These are phyloP conservation scores for Botrytis galanthina DNA, from an alignment of 2,329 filamentous ascomycete species.

Conservation along the genomic window DNA sequence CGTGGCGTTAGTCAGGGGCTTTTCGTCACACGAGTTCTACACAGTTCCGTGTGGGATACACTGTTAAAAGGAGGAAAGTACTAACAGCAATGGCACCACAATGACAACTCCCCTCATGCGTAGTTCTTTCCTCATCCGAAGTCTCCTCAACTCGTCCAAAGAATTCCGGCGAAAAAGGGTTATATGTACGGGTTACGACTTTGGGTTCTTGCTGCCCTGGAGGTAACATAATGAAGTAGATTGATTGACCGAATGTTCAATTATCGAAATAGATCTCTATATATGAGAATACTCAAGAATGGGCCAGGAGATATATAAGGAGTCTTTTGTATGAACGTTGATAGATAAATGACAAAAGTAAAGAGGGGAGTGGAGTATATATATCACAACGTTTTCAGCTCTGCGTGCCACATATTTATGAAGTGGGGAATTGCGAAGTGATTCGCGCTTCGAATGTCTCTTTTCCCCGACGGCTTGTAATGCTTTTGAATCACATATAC, in stretches of 20 bases:
- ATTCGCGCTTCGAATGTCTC: background rate
- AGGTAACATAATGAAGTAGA: background rate
- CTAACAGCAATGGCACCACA: slow-evolving; percentile 45
- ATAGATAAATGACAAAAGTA: background rate
- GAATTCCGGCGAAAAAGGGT: slow-evolving; percentile 14
- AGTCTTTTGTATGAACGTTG: background rate
- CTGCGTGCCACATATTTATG: background rate
- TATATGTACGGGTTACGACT: background rate
- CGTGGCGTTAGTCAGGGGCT: slow-evolving; percentile 26
- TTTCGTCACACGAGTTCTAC: background rate
- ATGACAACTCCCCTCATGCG: slow-evolving; percentile 56
- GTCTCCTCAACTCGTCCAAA: slow-evolving; percentile 23
- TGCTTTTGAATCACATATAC: background rate
- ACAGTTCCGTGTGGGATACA: background rate
- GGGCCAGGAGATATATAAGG: background rate
- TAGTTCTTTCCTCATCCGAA: slow-evolving; percentile 28
- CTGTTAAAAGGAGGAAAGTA: background rate
- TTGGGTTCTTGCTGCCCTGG: background rate
- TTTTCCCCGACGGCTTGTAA: background rate
- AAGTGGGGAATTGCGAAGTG: background rate
- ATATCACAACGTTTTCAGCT: background rate
- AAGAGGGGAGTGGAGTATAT: background rate
- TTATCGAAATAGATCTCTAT: background rate
- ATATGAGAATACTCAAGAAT: background rate
- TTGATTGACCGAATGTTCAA: background rate